Base-by-base conservation (phyloP, 176 grass and related monocot genomes). In the Triticum monococcum region DNA sequence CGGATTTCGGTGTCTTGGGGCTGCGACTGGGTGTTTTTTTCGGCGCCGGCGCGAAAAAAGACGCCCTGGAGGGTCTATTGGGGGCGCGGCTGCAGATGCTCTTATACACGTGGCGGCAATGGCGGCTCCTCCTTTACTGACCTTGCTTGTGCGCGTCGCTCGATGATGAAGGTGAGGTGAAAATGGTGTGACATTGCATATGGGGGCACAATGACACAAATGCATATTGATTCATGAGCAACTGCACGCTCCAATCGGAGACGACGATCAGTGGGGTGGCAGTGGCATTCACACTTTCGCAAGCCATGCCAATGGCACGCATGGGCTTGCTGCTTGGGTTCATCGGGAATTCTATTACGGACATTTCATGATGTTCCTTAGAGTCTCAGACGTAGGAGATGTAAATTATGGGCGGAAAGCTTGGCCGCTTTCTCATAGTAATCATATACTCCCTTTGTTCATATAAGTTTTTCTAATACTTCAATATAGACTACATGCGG, bases 241-340 rank as follows among this genome's bases (percentile, higher is more conserved):
- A 41, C 45, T 1, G 85, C 68, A 28, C 50, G 67, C 32, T 68
- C 43, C 1, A 30, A 22, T 26, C 57, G 43, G 31, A 56, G 71
- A 74, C 22, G 71, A 33, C 3, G 45, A 68, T 16, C 17, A 16
- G 17, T 12, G 74, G 17, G 26, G 57, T 57, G 38, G 20, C 16
- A 67, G 28, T 67, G 64, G 64, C 28, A 33, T 30, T 30, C 28
- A 30, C 28, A 30, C 28, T 30, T 1, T 32, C 0, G 64, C 28
- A 33, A 20, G 18, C 31, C 81, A 86, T 72, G 80, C 43, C 11
- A 87, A 74, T 36, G 16, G 80, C 66, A 33, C 87, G 89, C 32
- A 36, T 31, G 43, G 5, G 13, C 41, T 67, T 9, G 25, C 4
- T 81, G 65, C 48, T 10, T 35, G 38, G 10, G 35, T 63, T 10